These are phyloP conservation scores for Singerocomus rubriflavus DNA, from an alignment of 1,284 basidiomycete genomes.

Conservation along the genomic window DNA sequence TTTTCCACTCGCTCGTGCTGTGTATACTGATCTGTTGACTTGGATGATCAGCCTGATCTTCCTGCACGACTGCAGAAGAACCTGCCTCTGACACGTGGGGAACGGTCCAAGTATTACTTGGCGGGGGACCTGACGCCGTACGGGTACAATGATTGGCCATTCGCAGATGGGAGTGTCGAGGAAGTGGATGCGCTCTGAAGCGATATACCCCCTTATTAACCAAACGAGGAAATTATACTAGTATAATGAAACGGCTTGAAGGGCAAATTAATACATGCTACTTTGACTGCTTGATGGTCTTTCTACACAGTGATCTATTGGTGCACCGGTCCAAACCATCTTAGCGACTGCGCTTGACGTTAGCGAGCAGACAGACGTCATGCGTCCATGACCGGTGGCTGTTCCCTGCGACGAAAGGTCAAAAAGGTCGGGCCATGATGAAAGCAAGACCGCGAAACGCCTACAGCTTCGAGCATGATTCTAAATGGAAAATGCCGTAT, in stretches of 20 bases:
- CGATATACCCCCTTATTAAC: not conserved
- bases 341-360: no score
- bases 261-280: not conserved
- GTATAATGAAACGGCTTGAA: not conserved
- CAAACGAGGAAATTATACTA: not conserved
- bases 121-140: slow-evolving; percentile 10
- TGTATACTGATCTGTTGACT: not conserved
- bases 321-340: no score
- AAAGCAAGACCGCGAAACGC: no score
- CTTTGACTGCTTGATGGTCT: no score
- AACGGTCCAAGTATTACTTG: slow-evolving; percentile 21
- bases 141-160: slow-evolving; percentile 30
- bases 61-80: slow-evolving; percentile 28
- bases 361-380: no score
- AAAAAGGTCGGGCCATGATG: no score
- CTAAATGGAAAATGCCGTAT: no score
- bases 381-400: no score
- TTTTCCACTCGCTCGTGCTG: not conserved
- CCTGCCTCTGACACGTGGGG: slow-evolving; percentile 16
- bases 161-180: not conserved
- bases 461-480: no score
- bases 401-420: no score
- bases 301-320: no score
- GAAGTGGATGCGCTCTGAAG: not conserved
- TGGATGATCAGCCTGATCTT: slow-evolving; percentile 40